phyloP scores from a whole-genome alignment of 257 asterid species.

The Solanum virginianum region DNA sequence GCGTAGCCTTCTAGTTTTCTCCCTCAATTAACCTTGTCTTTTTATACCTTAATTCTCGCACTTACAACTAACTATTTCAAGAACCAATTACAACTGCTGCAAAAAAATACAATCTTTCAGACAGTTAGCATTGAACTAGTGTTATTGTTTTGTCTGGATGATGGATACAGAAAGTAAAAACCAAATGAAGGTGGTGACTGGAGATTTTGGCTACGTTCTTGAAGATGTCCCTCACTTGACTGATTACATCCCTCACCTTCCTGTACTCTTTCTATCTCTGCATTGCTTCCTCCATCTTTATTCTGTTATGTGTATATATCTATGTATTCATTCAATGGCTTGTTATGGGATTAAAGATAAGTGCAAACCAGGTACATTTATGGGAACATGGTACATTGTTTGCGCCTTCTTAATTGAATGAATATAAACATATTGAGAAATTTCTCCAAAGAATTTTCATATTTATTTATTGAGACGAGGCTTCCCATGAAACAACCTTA shows the following conservation, averaged over 20 bases:
- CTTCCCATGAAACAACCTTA: too few relatives aligned
- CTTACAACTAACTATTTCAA: background rate
- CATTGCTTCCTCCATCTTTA: too few relatives aligned
- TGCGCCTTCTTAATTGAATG: background rate
- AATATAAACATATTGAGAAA: background rate
- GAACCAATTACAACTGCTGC: background rate
- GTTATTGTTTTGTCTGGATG: background rate
- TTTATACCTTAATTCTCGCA: background rate
- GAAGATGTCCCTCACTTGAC: conserved; percentile 85
- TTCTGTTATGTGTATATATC: background rate
- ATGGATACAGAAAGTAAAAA: conserved; percentile 17
- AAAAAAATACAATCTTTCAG: background rate
- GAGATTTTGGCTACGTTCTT: conserved; percentile 69
- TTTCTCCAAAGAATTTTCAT: background rate
- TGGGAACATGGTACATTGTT: background rate
- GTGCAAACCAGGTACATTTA: background rate
- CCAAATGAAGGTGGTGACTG: conserved; percentile 55
- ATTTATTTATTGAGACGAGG: background rate
- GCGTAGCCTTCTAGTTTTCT: background rate
- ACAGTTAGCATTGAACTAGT: too few relatives aligned
- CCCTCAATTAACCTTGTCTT: background rate
- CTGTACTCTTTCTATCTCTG: conserved; percentile 18
- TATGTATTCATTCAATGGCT: too few relatives aligned
- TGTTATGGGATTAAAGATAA: too few relatives aligned
- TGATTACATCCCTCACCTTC: conserved; percentile 73